These are phyloP conservation scores for Vickermania spadyakhi DNA, from an alignment of 208 protist genomes.

Conservation along the genomic window DNA sequence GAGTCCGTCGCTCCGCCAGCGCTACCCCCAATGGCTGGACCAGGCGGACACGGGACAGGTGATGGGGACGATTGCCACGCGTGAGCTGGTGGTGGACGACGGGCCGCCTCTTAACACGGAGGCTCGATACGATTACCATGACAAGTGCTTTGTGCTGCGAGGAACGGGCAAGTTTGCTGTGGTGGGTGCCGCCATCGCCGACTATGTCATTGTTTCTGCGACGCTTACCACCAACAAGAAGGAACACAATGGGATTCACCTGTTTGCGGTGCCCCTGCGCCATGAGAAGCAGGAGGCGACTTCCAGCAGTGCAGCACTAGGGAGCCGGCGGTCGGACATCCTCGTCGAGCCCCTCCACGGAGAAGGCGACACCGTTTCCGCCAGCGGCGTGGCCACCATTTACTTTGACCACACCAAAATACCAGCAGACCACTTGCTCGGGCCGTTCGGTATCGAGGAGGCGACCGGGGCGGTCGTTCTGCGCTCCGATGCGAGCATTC, in stretches of 20 bases:
- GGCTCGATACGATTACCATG: constrained; percentile 64
- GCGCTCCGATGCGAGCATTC: constrained; percentile 4
- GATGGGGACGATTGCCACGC: constrained; percentile 59
- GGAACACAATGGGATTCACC: constrained; percentile 69
- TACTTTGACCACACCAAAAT: constrained; percentile 74
- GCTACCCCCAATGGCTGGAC: constrained; percentile 28
- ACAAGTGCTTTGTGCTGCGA: constrained; percentile 69
- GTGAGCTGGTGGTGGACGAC: constrained; percentile 69
- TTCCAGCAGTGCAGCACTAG: constrained; percentile 7
- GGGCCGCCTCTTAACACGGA: constrained; percentile 66
- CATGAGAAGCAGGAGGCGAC: constrained; percentile 28
- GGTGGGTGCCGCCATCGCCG: constrained; percentile 47
- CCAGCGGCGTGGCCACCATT: constrained; percentile 48
- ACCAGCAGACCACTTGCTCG: constrained; percentile 37
- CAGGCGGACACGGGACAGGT: constrained; percentile 41
- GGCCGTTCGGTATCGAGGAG: constrained; percentile 44
- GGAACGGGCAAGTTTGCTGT: constrained; percentile 83
- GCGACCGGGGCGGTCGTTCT: constrained; percentile 24
- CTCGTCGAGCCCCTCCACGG: constrained; percentile 33
- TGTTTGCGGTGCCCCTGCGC: constrained; percentile 63
- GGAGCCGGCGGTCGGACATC: background rate
- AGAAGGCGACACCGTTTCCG: constrained; percentile 33
- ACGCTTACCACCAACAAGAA: constrained; percentile 69
- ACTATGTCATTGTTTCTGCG: constrained; percentile 76
- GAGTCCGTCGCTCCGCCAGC: constrained; percentile 10